A percentile compares a stretch with the other conserved stretches of the same genome.
Conservation (phyloP, 192 early-diverging fungal species). For the Helicostylum pulchrum region DNA sequence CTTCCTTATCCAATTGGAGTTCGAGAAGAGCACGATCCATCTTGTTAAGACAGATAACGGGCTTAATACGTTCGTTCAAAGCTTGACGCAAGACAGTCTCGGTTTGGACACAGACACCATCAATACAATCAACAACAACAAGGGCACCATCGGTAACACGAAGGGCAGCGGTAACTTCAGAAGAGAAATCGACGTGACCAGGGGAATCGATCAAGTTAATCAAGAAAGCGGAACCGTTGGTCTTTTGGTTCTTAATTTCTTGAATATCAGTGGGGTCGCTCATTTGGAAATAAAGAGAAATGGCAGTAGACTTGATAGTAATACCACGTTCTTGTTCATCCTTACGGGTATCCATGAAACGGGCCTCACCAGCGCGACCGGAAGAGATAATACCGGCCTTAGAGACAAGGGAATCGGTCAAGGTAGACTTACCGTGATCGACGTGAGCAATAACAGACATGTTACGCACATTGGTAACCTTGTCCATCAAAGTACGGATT, state of each 20-base stretch:
- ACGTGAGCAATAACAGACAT: conserved; percentile 99
- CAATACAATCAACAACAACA: conserved; percentile 97
- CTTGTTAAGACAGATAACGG: conserved; percentile 98
- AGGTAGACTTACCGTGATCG: conserved; percentile 98
- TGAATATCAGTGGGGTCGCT: conserved; percentile 68
- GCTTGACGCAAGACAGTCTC: conserved; percentile 99
- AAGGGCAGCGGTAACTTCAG: conserved; percentile 97
- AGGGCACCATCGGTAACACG: conserved; percentile 99
- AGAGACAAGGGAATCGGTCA: conserved; percentile 94
- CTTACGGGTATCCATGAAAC: conserved; percentile 95
- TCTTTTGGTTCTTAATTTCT: conserved; percentile 82
- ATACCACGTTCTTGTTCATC: conserved; percentile 99
- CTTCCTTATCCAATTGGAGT: conserved; percentile 93
- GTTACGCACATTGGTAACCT: conserved; percentile 93
- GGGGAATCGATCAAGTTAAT: conserved; percentile 99
- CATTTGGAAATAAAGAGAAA: conserved; percentile 98
- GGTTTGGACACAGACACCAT: conserved; percentile 98
- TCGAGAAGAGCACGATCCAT: conserved; percentile 98
- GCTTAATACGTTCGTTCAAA: conserved; percentile 96
- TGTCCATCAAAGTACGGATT: conserved; percentile 45
- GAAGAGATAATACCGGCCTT: conserved; percentile 98
- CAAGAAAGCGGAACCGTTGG: conserved; percentile 86
- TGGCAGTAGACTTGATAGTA: conserved; percentile 99
- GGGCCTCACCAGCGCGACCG: conserved; percentile 92
- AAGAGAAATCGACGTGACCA: conserved; percentile 99